A percentile compares a stretch with the other conserved stretches of the same genome.
Conservation (phyloP, 768 basidiomycete genomes). For the Phlebiopsis gigantea region DNA sequence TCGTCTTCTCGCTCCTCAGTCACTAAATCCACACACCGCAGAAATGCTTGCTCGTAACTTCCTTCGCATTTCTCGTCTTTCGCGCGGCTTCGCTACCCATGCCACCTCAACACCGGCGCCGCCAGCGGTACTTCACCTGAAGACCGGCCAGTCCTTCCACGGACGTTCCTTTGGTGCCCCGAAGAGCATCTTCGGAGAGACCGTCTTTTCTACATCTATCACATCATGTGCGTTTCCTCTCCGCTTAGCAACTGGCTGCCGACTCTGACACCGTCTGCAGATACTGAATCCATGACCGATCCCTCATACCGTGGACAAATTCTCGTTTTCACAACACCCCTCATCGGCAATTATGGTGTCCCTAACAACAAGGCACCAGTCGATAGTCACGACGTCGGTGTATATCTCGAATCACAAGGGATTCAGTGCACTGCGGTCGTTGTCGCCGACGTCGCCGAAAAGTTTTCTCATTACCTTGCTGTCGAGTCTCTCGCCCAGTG, state of each 20-base stretch:
- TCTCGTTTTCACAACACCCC: conserved; percentile 95
- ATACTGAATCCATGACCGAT: conserved; percentile 99
- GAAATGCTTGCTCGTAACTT: conserved; percentile 58
- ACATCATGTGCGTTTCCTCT: conserved; percentile 74
- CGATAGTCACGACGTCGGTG: conserved; percentile 75
- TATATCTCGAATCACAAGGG: conserved; percentile 80
- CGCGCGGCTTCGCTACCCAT: conserved; percentile 66
- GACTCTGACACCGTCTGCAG: conserved; percentile 34
- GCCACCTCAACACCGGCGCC: conserved; percentile 33
- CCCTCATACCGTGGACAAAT: conserved; percentile 98
- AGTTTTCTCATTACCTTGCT: conserved; percentile 91
- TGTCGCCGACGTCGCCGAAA: conserved; percentile 92
- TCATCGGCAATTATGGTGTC: conserved; percentile 99
- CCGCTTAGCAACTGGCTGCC: not conserved
- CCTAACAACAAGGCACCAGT: conserved; percentile 72
- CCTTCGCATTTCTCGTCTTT: conserved; percentile 41
- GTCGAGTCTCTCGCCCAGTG: conserved; percentile 90
- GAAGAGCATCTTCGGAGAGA: conserved; percentile 89
- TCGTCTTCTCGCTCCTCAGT: conserved; percentile 72
- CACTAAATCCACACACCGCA: conserved; percentile 23
- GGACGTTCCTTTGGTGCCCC: conserved; percentile 89
- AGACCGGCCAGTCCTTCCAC: conserved; percentile 88
- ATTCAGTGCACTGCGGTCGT: conserved; percentile 92
- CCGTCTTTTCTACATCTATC: conserved; percentile 98
- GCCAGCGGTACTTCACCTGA: conserved; percentile 87